Evolutionary conservation across 306 rosid genomes (phyloP).

Genomic region (Begonia fuchsioides): DNA sequence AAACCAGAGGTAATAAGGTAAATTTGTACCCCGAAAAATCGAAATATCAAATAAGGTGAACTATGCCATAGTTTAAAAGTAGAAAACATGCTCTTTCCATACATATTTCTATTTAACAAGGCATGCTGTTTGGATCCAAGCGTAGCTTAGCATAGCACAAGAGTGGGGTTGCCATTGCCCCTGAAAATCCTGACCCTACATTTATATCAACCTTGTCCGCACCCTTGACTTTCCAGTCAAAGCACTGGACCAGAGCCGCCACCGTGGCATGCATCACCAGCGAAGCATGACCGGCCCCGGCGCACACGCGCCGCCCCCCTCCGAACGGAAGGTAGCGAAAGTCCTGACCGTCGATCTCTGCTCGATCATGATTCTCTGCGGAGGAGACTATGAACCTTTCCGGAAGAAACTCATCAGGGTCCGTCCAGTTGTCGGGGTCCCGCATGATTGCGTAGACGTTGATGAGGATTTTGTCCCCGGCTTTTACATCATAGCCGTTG

Average conservation of each 20-base stretch:
- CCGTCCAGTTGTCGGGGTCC: not conserved
- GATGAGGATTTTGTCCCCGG: not conserved
- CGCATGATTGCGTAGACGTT: not conserved
- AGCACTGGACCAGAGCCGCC: constrained; percentile 65
- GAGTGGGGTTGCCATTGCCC: constrained; percentile 41
- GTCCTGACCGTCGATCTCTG: constrained; percentile 39
- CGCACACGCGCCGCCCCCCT: constrained; percentile 74
- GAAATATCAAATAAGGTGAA: too few species aligned
- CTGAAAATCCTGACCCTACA: constrained; percentile 52
- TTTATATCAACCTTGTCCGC: constrained; percentile 30
- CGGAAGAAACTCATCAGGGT: not conserved
- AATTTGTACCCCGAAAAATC: too few species aligned
- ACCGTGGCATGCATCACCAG: constrained; percentile 39
- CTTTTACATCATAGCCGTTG: not conserved
- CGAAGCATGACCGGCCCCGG: constrained; percentile 58
- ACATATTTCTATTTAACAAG: too few species aligned
- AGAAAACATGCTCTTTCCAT: too few species aligned
- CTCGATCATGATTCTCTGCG: not conserved
- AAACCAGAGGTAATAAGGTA: too few species aligned
- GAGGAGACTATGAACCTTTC: not conserved
- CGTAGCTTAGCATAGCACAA: constrained; percentile 36
- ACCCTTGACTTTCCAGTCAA: constrained; percentile 45
- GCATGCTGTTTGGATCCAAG: not conserved
- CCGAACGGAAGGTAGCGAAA: constrained; percentile 52
- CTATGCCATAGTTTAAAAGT: too few species aligned